Evolutionary conservation across 176 grass and related monocot species (phyloP).

Genomic region (Juncus effusus): DNA sequence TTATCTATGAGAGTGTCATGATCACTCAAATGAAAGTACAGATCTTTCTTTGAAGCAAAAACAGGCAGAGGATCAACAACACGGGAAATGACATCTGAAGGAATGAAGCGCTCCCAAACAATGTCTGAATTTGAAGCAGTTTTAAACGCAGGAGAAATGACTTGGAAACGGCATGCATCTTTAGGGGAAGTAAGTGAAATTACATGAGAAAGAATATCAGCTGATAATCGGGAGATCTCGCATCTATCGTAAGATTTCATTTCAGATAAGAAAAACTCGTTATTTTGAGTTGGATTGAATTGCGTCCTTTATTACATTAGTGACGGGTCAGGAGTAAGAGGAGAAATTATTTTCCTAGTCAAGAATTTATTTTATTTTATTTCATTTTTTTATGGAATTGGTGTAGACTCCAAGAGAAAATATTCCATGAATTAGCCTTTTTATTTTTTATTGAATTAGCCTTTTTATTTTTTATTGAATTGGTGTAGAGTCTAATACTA

Average conservation of each 20-base stretch:
- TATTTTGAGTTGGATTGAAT: too few relatives aligned
- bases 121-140: not conserved
- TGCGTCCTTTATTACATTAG: too few relatives aligned
- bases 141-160: not conserved
- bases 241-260: conserved; percentile 18
- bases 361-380: too few relatives aligned
- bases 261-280: not conserved
- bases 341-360: too few relatives aligned
- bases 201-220: conserved; percentile 5
- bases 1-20: not conserved
- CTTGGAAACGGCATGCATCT: conserved; percentile 7
- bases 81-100: not conserved
- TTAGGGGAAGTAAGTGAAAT: conserved; percentile 14
- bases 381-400: too few relatives aligned
- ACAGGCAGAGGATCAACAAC: not conserved
- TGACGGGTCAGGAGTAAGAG: too few relatives aligned
- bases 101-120: conserved; percentile 15
- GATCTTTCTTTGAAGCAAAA: not conserved
- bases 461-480: too few relatives aligned
- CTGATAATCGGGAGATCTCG: conserved; percentile 12
- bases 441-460: too few relatives aligned
- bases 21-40: conserved; percentile 3
- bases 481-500: too few relatives aligned
- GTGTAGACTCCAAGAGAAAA: too few relatives aligned
- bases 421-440: too few relatives aligned